Evolutionary conservation across 208 protist genomes (phyloP), one percentile per base, ranked within the genome.

Genomic region (Trypanosoma conorhini): DNA sequence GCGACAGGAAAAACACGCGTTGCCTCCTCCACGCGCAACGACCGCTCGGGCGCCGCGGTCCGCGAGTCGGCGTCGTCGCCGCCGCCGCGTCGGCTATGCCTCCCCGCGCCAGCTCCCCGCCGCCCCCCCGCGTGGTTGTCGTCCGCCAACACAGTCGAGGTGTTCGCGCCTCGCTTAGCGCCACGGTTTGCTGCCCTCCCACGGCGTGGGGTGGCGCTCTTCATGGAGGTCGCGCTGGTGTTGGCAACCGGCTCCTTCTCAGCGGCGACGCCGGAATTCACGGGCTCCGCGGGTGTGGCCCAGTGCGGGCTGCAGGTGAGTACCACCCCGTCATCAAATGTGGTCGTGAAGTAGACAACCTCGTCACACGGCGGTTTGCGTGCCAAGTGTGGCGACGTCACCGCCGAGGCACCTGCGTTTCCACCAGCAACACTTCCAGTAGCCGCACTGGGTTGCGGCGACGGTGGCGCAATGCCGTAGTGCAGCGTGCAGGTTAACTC

Each of bases 281-380:
- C 22, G 50, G 9, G 12, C n/a, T 52, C 48, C 21, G 21, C 21
- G 13, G 17, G 50, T 54, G n/a, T 54, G 1, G n/a, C 1, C 21
- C 44, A 40, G n/a, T 71, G 54, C 42, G 24, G 62, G 0, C 73
- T 85, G 73, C 85, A 87, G 9, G 89, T 90, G 33, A 93, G 59
- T 8, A 82, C 77, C 4, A 93, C 68, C 8, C 87, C 87, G 57
- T 95, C 89, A 69, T 93, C 87, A 74, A 88, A 95, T 15, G 81
- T 69, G 9, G 87, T 72, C 24, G 70, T 74, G 28, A 80, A 70
- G 78, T 82, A 50, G 74, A 75, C 62, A 79, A 66, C 48, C 67
- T 72, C 35, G 58, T 74, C 69, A 15, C 54, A 55, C 17, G n/a
- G 19, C 24, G 10, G 57, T 30, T 56, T 70, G 22, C 24, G 31